Conservation (phyloP, 2,329 filamentous ascomycete species). For the Alternaria triticina region DNA sequence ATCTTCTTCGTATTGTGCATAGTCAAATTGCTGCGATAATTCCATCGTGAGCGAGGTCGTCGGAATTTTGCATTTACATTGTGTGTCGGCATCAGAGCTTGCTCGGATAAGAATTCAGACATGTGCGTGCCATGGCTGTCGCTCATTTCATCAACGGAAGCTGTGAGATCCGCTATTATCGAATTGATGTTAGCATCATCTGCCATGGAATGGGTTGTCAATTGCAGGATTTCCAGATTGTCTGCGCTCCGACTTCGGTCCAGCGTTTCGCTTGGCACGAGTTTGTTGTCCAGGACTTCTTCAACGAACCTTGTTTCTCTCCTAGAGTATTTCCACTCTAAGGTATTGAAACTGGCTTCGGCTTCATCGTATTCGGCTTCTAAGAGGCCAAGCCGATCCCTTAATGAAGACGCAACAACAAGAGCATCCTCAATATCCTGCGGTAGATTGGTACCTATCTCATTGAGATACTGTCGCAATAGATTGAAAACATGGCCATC, state of each 20-base stretch:
- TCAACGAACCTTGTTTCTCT: slow-evolving; percentile 11
- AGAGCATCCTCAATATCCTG: not conserved
- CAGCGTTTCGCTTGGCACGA: not conserved
- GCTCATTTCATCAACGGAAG: no score
- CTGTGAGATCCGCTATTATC: not conserved
- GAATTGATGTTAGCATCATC: accelerated
- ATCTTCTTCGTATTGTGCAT: not conserved
- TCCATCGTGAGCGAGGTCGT: not conserved
- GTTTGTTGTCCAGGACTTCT: not conserved
- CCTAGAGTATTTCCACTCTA: slow-evolving; percentile 12
- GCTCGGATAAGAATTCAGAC: no score
- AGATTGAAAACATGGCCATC: not conserved
- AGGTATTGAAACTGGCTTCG: slow-evolving; percentile 5
- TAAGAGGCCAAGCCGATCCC: slow-evolving; percentile 1
- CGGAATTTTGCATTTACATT: not conserved
- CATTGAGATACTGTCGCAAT: not conserved
- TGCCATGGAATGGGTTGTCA: not conserved
- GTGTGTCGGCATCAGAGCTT: accelerated
- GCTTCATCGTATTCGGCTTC: slow-evolving; percentile 9
- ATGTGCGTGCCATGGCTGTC: no score
- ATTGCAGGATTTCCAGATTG: not conserved
- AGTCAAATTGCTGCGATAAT: not conserved
- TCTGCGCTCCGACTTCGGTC: not conserved
- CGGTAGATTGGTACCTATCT: not conserved
- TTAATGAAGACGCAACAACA: not conserved